Conservation (phyloP, 345 rosid species). For the Murraya paniculata region DNA sequence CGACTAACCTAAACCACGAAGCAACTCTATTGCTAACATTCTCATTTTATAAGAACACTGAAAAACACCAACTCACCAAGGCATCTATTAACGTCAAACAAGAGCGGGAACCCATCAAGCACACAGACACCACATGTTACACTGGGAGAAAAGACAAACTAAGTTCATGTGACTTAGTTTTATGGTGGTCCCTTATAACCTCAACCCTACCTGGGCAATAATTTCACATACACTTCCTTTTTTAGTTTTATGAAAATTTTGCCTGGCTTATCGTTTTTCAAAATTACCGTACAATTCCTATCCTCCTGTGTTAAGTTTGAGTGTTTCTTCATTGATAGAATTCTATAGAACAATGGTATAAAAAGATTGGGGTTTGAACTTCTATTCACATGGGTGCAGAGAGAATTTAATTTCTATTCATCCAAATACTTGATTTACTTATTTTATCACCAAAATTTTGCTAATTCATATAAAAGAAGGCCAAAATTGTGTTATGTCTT, state of each 20-base stretch:
- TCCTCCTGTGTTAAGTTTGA: too few species aligned
- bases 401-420: too few species aligned
- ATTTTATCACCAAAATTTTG: not conserved
- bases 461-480: not conserved
- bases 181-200: constrained; percentile 13
- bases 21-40: not conserved
- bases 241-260: not conserved
- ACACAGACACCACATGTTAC: constrained; percentile 13
- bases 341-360: too few species aligned
- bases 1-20: not conserved
- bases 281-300: not conserved
- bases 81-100: not conserved
- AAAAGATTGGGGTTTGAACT: too few species aligned
- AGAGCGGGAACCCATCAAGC: not conserved
- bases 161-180: constrained; percentile 23
- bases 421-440: not conserved
- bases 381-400: too few species aligned
- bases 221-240: not conserved
- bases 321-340: too few species aligned
- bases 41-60: not conserved
- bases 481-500: not conserved
- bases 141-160: constrained; percentile 19
- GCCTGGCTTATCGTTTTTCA: not conserved
- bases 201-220: not conserved
- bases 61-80: not conserved